Base-by-base conservation (phyloP, 2,329 filamentous ascomycete genomes). In the Ascochyta koolunga region DNA sequence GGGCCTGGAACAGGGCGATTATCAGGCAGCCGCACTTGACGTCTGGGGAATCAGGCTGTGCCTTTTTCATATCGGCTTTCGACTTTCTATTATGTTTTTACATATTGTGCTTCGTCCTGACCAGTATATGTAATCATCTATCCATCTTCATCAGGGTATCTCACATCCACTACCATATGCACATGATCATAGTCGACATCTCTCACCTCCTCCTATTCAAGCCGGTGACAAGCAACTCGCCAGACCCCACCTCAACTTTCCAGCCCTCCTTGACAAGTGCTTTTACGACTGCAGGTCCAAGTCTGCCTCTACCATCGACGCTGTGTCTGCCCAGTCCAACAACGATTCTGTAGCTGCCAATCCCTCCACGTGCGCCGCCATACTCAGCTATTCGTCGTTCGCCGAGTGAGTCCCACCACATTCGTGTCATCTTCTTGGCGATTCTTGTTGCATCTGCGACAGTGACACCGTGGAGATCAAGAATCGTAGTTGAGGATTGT, bases 381-480 rank as follows among this genome's bases (percentile, higher is more conserved):
- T 64, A 68, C 47, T 66, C 62, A 4, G 78, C 77, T 39, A 82
- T 80, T 59, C 83, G 83, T 42, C 81, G 79, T 67, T 93, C 89
- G 1, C 89, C 89, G 8, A 91, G 76, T 0, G 76, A 76, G 16
- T 85, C 78, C 93, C 92, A 97, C 93, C 93, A 98, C 9, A 70
- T 71, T 60, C 83, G 80, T 0, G 89, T 88, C 32, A 82, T 82
- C 40, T 86, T 81, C 25, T 83, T 82, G 1, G 90, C 87, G 60
- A 97, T 96, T 3, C 90, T 82, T 25, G 92, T 86, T 1, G 89
- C 93, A 71, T 96, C 90, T 42, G 86, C 80, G 1, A 97, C 92
- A 38, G 82, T 86, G 5, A 96, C 86, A 5, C 91, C 91, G 71
- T 98, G 93, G 22, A 98, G 78, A 72, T 98, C 93, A 7, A 96